These are phyloP conservation scores for Candida anutae DNA, from an alignment of 1,139 yeast species.

Conservation along the genomic window DNA sequence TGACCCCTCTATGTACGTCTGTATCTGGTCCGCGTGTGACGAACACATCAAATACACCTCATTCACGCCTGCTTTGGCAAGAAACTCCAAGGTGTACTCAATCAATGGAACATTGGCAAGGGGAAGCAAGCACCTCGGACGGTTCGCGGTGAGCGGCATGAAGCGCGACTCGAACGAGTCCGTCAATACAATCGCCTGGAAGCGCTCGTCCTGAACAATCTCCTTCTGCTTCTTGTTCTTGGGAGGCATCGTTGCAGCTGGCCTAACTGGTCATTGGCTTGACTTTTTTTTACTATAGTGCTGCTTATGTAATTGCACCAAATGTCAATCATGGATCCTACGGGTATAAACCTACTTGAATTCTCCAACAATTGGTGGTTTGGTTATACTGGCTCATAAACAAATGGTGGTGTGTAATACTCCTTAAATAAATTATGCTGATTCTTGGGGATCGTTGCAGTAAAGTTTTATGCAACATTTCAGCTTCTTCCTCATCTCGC, in stretches of 20 bases:
- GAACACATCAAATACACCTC: conserved; percentile 89
- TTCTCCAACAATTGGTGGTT: no score
- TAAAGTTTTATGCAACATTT: no score
- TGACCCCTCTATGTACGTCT: conserved; percentile 70
- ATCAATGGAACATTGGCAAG: conserved; percentile 88
- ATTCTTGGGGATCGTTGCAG: no score
- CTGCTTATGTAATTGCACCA: no score
- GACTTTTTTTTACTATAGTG: no score
- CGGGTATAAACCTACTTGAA: no score
- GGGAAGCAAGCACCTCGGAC: conserved; percentile 86
- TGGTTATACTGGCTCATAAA: no score
- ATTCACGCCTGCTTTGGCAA: conserved; percentile 83
- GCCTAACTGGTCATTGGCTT: no score
- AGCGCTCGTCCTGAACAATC: conserved; percentile 58
- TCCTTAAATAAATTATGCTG: no score
- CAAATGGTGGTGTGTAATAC: no score
- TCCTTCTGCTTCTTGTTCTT: conserved; percentile 48
- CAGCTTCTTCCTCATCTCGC: no score
- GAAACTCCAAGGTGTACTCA: conserved; percentile 89
- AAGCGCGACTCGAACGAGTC: conserved; percentile 90
- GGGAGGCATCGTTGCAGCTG: conserved; percentile 39
- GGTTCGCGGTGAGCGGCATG: conserved; percentile 80
- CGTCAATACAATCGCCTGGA: conserved; percentile 90
- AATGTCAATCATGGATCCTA: no score
- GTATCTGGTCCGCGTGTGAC: conserved; percentile 83